Base-by-base conservation (phyloP, 148 eudicot species). In the Rhododendron simsii region DNA sequence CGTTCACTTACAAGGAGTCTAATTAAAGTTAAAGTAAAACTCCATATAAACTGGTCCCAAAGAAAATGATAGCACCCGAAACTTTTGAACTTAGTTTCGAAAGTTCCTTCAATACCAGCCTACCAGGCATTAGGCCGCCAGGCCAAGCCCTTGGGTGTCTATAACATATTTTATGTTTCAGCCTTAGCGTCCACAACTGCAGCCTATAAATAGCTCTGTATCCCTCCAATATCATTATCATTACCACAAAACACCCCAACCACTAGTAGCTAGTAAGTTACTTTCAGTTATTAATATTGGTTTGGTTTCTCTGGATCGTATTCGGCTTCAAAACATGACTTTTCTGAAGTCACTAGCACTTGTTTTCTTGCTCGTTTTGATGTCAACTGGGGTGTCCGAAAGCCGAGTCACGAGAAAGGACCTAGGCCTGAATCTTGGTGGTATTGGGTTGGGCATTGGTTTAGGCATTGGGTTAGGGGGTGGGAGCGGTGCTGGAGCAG, bases 391-490 rank as follows among this genome's bases (percentile, higher is more conserved):
- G 30, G 78, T 39, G 7, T 87, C 86, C 5, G 86, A 85, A 80
- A 61, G 89, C 82, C 79, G 89, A 20, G 84, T 87, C 0, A 87
- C 86, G 15, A 87, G 91, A 47, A 87, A 87, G 79, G 88, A 87
- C 37, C 74, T 89, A 44, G 89, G 89, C 37, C 13, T 87, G 71
- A 45, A 87, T 33, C 87, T 89, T 15, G 89, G 87, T 45, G 87
- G 78, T 15, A 20, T 85, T 45, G 88, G 90, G n/a, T 45, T 87
- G 7, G 87, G 90, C 45, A 86, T 47, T 47, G 50, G 50, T 1
- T 47, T 47, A 1, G 91, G 91, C 5, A 37, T 89, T 51, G 89
- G 89, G 30, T 39, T 87, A 44, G 91, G 87, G 4, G 83, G 77
- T 18, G 84, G 85, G 20, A 10, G 63, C 4, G 51, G 78, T 20